Base-by-base conservation (phyloP, 306 rosid genomes). In the Coriaria nepalensis region DNA sequence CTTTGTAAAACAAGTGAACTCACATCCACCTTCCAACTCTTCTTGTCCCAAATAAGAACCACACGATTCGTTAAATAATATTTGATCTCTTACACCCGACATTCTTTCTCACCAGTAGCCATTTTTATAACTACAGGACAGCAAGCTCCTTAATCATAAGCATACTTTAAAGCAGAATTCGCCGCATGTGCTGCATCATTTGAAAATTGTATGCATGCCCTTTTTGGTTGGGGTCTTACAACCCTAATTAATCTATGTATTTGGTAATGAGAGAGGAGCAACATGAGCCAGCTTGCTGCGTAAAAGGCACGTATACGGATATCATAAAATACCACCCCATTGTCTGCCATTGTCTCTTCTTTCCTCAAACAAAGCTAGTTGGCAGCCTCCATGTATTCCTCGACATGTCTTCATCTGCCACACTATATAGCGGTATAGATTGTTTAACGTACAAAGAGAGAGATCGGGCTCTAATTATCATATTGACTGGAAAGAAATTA, bases 11-110 rank as follows among this genome's bases (percentile, higher is more conserved):
- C 33, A 48, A 54, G 59, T 62, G 50, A 56, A 54, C 41, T 52
- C n/a, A n/a, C n/a, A n/a, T n/a, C 51, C 63, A 49, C 50, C 55
- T 55, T 76, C 78, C 74, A 63, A 68, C 70, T 63, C 50, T 48
- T 63, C 20, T 15, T 52, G 54, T 58, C 66, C 49, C 66, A 33
- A 54, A 57, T 45, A 35, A 47, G 42, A 20, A 20, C 29, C 3
- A 20, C 29, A 20, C 29, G 29, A 20, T 20, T 20, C 1, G 2
- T 20, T 20, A 20, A 20, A 20, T 20, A 20, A 20, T 20, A 20
- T 20, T 20, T 20, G 29, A 20, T 20, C 29, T 20, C 3, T 20
- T 20, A 20, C 29, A 20, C 29, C 29, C 29, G 29, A 20, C 29
- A 20, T 20, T 20, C 29, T 20, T 20, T 20, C 29, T 3, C 29